Conservation (phyloP, 2,329 filamentous ascomycete genomes). For the Aspergillus sp. region DNA sequence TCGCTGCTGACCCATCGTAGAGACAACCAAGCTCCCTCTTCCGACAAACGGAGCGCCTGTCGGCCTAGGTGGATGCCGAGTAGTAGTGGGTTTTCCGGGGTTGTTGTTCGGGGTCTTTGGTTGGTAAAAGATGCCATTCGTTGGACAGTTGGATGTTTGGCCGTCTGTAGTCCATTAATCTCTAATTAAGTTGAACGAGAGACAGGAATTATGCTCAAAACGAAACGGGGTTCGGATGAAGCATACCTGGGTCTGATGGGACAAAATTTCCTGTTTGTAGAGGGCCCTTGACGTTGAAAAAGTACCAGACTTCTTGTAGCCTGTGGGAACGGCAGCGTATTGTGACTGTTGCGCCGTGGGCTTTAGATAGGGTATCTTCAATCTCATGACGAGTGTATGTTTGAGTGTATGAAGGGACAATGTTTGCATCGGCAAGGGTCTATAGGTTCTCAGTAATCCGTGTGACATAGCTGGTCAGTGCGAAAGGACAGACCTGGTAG, state of each 20-base stretch:
- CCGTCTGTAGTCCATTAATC: slow-evolving; percentile 43
- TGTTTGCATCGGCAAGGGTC: slow-evolving; percentile 62
- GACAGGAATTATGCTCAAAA: neutral
- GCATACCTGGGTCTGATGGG: slow-evolving; percentile 35
- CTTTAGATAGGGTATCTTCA: slow-evolving; percentile 55
- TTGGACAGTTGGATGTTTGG: slow-evolving; percentile 62
- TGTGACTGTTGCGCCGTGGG: slow-evolving; percentile 57
- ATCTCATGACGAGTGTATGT: slow-evolving; percentile 63
- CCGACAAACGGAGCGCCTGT: slow-evolving; percentile 53
- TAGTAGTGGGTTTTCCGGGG: slow-evolving; percentile 36
- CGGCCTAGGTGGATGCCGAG: slow-evolving; percentile 30
- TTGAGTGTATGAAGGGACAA: slow-evolving; percentile 50
- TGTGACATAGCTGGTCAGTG: neutral
- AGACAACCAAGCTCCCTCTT: slow-evolving; percentile 60
- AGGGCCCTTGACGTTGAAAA: slow-evolving; percentile 60
- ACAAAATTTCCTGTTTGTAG: slow-evolving; percentile 38
- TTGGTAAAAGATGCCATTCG: slow-evolving; percentile 62
- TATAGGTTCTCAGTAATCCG: slow-evolving; percentile 22
- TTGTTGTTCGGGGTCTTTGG: slow-evolving; percentile 53
- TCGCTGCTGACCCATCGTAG: slow-evolving; percentile 28
- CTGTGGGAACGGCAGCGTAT: slow-evolving; percentile 54
- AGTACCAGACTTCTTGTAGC: slow-evolving; percentile 61
- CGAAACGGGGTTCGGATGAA: neutral
- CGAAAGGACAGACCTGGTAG: slow-evolving; percentile 50
- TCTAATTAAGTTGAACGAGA: neutral